Evolutionary conservation across 129 eudicot species (phyloP), one percentile per base, ranked within the genome.

Genomic region (Chrysanthemum lavandulifolium): DNA sequence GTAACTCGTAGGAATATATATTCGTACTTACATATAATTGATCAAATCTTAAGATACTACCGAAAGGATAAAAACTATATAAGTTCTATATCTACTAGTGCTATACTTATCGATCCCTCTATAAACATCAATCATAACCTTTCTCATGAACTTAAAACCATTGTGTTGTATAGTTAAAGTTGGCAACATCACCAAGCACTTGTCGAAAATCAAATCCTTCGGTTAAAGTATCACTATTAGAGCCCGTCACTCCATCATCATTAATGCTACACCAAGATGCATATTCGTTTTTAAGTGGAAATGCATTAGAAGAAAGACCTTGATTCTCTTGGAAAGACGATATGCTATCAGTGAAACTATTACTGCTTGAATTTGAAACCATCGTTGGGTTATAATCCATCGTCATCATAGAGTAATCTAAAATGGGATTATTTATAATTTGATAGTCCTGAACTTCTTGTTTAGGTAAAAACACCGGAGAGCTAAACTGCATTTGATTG

Each of bases 151-250:
- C 48, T 59, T 61, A 70, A 50, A 27, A 33, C 73, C 53, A 53
- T 40, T 57, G 73, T 11, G 68, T 64, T 40, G 73, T 57, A 71
- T 78, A 27, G 50, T 55, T 54, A 16, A 63, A 78, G 61, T 78
- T 78, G 23, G 60, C 77, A 71, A 72, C 78, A 65, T 72, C 82
- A 72, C 69, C 77, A 13, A 78, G 57, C 73, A 65, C 6, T 57
- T 78, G 73, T 16, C 31, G 61, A 10, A 65, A 65, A 72, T 72
- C 68, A 19, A 65, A 71, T 15, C 60, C 78, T 45, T 33, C 76
- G 3, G 13, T 13, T 3, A 78, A 7, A 64, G 72, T 8, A 72
- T 71, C 82, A 57, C 6, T 18, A 12, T 0, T 47, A 14, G 63
- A 55, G 12, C 56, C 66, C 45, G 47, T 71, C 72, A 45, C 13